phyloP scores from a whole-genome alignment of 2,329 filamentous ascomycete species.

The Zymoseptoria pseudotritici region DNA sequence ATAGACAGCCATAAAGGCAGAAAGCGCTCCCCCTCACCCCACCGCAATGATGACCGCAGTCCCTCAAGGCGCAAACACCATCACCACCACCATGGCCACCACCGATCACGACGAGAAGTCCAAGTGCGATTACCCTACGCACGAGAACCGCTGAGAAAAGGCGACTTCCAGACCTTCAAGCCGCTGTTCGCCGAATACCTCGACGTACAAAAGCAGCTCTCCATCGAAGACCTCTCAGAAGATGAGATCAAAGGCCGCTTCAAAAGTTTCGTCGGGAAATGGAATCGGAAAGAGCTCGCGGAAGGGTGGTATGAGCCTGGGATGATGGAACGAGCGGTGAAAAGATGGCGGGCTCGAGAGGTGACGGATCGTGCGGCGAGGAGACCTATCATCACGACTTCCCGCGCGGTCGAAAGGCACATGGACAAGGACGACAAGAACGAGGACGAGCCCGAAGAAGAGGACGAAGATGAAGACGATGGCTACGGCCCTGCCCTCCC shows the following conservation, averaged over 20 bases:
- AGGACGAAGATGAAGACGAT: conserved; percentile 54
- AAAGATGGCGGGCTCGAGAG: conserved; percentile 10
- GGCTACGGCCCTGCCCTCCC: conserved; percentile 49
- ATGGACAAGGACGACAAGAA: conserved; percentile 17
- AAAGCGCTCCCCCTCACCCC: conserved; percentile 23
- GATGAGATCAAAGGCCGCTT: conserved; percentile 75
- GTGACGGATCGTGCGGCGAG: conserved; percentile 8
- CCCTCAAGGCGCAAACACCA: neutral
- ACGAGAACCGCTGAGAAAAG: conserved; percentile 54
- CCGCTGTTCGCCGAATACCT: conserved; percentile 78
- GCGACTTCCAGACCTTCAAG: conserved; percentile 58
- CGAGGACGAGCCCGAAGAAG: conserved; percentile 35
- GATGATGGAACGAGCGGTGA: conserved; percentile 51
- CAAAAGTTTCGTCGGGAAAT: conserved; percentile 88
- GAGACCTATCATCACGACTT: conserved; percentile 22
- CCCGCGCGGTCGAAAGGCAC: conserved; percentile 20
- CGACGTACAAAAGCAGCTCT: conserved; percentile 73
- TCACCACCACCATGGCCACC: conserved; percentile 7
- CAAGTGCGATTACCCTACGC: conserved; percentile 16
- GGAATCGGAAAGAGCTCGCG: conserved; percentile 82
- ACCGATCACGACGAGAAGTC: conserved; percentile 1
- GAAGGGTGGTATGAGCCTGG: conserved; percentile 90
- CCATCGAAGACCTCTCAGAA: conserved; percentile 61
- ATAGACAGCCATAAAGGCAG: conserved; percentile 13
- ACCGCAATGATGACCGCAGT: conserved; percentile 3